These are phyloP conservation scores for Trichoderma asperelloides DNA, from an alignment of 495 filamentous ascomycete genomes.

Conservation along the genomic window DNA sequence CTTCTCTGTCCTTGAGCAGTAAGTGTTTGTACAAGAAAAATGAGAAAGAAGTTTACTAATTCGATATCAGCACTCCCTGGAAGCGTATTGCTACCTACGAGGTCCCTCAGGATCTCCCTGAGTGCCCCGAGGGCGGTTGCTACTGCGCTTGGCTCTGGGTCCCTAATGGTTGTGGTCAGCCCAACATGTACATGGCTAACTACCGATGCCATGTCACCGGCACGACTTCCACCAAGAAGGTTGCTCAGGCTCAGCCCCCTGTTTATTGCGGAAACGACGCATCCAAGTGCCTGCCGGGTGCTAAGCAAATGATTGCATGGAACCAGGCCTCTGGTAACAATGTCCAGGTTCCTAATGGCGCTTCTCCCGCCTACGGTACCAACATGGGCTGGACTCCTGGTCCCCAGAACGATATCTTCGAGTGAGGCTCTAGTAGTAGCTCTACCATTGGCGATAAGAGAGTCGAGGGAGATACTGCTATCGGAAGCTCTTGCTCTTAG, in stretches of 20 bases:
- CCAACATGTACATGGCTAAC: conserved; percentile 47
- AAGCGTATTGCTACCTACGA: conserved; percentile 39
- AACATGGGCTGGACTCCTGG: conserved; percentile 34
- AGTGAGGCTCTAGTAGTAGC: background rate
- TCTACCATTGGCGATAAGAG: background rate
- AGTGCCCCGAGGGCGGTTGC: conserved; percentile 43
- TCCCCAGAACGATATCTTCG: conserved; percentile 41
- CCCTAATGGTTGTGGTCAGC: conserved; percentile 39
- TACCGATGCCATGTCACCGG: conserved; percentile 44
- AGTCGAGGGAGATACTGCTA: background rate
- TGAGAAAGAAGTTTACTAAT: background rate
- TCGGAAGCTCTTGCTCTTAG: no score
- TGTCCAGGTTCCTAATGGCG: conserved; percentile 20
- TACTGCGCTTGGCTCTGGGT: conserved; percentile 52
- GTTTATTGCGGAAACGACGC: conserved; percentile 34
- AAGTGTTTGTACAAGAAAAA: conserved; percentile 4
- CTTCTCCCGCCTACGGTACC: conserved; percentile 30
- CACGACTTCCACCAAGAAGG: conserved; percentile 26
- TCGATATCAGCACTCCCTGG: conserved; percentile 36
- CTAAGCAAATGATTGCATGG: conserved; percentile 49
- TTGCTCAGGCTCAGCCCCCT: conserved; percentile 33
- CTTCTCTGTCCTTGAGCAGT: conserved; percentile 39
- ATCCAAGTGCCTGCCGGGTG: conserved; percentile 38
- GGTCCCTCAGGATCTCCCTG: conserved; percentile 36
- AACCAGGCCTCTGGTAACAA: conserved; percentile 37